These are phyloP conservation scores for Magnusiomyces ingens DNA, from an alignment of 1,139 yeast species.

Conservation along the genomic window DNA sequence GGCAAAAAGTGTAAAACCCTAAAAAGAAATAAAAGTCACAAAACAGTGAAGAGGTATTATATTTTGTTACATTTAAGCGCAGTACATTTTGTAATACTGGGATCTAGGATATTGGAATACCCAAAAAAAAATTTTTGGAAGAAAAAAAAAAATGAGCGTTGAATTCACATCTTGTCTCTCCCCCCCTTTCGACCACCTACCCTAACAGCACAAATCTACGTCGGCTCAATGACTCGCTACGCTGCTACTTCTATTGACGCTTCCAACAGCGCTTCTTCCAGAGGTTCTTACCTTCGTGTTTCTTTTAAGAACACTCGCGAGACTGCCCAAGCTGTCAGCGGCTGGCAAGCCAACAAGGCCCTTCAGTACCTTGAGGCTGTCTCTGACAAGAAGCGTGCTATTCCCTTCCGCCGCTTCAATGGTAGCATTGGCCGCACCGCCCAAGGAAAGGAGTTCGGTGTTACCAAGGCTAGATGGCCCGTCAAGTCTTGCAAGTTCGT, in stretches of 20 bases:
- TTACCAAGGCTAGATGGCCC: slow-evolving; percentile 99
- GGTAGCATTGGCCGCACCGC: slow-evolving; percentile 98
- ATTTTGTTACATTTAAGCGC: slow-evolving; percentile 1
- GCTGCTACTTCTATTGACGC: slow-evolving; percentile 99
- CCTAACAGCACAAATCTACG: slow-evolving; percentile 14
- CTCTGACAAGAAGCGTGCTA: slow-evolving; percentile 97
- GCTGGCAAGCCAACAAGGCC: slow-evolving; percentile 97
- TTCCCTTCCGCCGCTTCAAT: slow-evolving; percentile 98
- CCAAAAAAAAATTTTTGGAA: neutral
- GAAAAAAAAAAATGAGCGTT: slow-evolving; percentile 3
- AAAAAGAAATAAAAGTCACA: too few relatives aligned
- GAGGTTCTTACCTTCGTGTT: slow-evolving; percentile 99
- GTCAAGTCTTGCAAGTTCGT: slow-evolving; percentile 95
- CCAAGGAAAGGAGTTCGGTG: slow-evolving; percentile 99
- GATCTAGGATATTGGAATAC: neutral
- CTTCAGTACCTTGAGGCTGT: slow-evolving; percentile 95
- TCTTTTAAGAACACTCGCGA: slow-evolving; percentile 99
- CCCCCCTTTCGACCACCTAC: slow-evolving; percentile 10
- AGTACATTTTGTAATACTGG: slow-evolving; percentile 8
- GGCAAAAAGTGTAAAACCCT: neutral
- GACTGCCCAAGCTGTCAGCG: slow-evolving; percentile 96
- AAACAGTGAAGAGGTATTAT: neutral
- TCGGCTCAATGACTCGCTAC: slow-evolving; percentile 74
- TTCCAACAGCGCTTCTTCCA: slow-evolving; percentile 98
- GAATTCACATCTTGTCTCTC: slow-evolving; percentile 5